phyloP scores from a whole-genome alignment of 2,329 filamentous ascomycete species.

The Cytospora mali region DNA sequence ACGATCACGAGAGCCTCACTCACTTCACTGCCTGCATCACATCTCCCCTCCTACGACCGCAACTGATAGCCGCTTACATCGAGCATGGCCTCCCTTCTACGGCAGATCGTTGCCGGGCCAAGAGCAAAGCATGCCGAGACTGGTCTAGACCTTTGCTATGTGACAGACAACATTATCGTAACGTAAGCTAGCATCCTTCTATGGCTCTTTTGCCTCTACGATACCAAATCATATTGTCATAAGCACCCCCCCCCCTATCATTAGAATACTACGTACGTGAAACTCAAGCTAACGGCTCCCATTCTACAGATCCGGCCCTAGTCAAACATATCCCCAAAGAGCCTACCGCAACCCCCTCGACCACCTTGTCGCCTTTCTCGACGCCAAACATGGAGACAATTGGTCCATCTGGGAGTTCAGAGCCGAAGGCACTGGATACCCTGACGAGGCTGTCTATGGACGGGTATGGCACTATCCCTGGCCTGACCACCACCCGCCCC shows the following conservation, averaged over 20 bases:
- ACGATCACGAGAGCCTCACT: not conserved
- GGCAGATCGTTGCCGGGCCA: conserved; percentile 89
- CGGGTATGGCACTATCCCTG: conserved; percentile 91
- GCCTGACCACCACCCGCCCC: conserved; percentile 96
- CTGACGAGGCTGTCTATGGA: conserved; percentile 83
- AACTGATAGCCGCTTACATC: not conserved
- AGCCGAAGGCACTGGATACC: conserved; percentile 94
- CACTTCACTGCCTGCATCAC: not conserved
- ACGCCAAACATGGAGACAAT: conserved; percentile 76
- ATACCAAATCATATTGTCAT: no score
- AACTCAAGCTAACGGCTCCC: not conserved
- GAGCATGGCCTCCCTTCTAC: conserved; percentile 73
- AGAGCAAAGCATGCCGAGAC: conserved; percentile 83
- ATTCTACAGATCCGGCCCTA: conserved; percentile 83
- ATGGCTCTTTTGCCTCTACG: no score
- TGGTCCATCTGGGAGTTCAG: conserved; percentile 99
- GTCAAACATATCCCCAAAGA: conserved; percentile 83
- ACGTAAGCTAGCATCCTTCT: conserved; percentile 47
- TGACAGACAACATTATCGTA: conserved; percentile 76
- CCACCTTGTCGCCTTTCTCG: conserved; percentile 83
- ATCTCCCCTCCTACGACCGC: not conserved
- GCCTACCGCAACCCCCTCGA: conserved; percentile 94
- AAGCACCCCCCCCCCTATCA: no score
- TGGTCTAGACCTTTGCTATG: conserved; percentile 92
- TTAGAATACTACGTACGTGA: no score